These are phyloP conservation scores for Salvia miltiorrhiza DNA, from an alignment of 257 asterid species.

Conservation along the genomic window DNA sequence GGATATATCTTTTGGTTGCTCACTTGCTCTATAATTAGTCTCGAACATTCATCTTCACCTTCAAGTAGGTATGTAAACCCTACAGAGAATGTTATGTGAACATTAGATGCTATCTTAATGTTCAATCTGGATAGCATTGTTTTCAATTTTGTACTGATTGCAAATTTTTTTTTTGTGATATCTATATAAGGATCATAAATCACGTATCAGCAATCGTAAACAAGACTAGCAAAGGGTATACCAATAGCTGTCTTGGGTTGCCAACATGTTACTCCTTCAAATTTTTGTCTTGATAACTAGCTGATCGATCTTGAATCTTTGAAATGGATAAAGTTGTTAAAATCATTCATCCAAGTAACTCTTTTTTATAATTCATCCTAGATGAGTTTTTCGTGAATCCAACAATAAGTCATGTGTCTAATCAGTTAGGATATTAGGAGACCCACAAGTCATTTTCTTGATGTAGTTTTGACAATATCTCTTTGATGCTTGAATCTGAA, in stretches of 20 bases:
- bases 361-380: neutral
- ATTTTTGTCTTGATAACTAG: neutral
- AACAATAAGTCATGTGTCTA: neutral
- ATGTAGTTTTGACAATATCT: neutral
- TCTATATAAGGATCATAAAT: neutral
- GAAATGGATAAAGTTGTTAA: neutral
- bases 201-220: neutral
- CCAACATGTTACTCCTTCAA: neutral
- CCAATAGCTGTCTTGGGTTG: neutral
- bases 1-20: neutral
- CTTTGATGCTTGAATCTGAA: conserved; percentile 8
- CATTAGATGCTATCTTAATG: neutral
- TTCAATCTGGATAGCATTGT: neutral
- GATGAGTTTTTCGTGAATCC: neutral
- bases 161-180: neutral
- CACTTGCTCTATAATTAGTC: neutral
- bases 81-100: neutral
- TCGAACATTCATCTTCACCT: neutral
- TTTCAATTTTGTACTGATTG: neutral
- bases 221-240: neutral
- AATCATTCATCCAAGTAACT: neutral
- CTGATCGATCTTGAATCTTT: neutral
- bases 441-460: neutral
- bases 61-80: neutral
- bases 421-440: neutral